Conservation (phyloP, 1,284 basidiomycete genomes). For the Neonothopanus nambi region DNA sequence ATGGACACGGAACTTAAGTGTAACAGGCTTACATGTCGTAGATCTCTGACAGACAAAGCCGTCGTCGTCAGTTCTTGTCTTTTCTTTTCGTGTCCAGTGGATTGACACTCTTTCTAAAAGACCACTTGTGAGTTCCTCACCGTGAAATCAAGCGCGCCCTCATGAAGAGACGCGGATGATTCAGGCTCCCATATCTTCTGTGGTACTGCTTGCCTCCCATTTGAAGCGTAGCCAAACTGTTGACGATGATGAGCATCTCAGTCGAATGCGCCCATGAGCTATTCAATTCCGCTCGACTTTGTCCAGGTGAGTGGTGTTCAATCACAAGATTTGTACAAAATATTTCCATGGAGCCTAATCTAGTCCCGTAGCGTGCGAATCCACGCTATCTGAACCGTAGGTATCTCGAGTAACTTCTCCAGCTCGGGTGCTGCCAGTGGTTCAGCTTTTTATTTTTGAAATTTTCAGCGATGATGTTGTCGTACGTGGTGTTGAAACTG, state of each 20-base stretch:
- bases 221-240: conserved; percentile 5
- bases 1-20: conserved; percentile 69
- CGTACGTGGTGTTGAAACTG: conserved; percentile 39
- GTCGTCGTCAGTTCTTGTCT: conserved; percentile 64
- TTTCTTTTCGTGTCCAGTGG: conserved; percentile 1
- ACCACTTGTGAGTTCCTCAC: conserved; percentile 49
- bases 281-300: conserved; percentile 73
- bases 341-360: not conserved
- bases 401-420: conserved; percentile 10
- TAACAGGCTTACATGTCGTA: conserved; percentile 72
- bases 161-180: not conserved
- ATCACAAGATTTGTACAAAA: not conserved
- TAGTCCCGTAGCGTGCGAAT: conserved; percentile 65
- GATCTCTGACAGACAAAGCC: conserved; percentile 67
- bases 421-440: not conserved
- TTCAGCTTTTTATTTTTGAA: conserved; percentile 8
- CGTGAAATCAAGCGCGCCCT: not conserved
- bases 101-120: conserved; percentile 18
- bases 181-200: conserved; percentile 83
- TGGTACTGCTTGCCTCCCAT: conserved; percentile 41
- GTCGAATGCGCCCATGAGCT: conserved; percentile 84
- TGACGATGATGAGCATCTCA: conserved; percentile 29
- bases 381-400: conserved; percentile 76
- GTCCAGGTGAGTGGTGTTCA: conserved; percentile 57
- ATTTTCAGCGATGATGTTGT: conserved; percentile 75